phyloP scores from a whole-genome alignment of 768 basidiomycete genomes.

The Gymnopilus dilepis region DNA sequence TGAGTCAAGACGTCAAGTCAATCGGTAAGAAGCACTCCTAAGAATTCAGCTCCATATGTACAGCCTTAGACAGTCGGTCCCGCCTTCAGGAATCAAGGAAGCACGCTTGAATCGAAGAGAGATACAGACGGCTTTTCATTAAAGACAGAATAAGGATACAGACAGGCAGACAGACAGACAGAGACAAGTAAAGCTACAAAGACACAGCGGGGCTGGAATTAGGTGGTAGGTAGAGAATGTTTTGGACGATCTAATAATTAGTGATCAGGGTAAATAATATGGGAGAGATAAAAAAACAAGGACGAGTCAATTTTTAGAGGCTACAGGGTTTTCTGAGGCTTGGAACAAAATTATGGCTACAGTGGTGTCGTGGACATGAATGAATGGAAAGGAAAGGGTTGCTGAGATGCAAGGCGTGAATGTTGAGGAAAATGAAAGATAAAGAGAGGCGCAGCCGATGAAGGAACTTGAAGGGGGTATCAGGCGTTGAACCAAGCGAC shows the following conservation, averaged over 20 bases:
- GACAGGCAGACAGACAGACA: too few species aligned
- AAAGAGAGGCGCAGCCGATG: background rate
- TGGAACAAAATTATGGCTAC: background rate
- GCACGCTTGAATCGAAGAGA: too few species aligned
- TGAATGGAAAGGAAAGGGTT: background rate
- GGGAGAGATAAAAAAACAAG: background rate
- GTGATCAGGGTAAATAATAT: background rate
- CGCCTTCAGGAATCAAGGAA: too few species aligned
- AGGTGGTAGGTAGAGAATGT: background rate
- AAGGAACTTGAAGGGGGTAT: background rate
- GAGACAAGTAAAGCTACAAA: conserved; percentile 6
- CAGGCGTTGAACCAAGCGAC: background rate
- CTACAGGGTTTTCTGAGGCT: background rate
- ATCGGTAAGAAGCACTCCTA: too few species aligned
- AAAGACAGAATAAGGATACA: background rate
- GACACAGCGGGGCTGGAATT: background rate
- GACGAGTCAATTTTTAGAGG: background rate
- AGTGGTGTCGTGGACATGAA: background rate
- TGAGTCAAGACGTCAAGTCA: too few species aligned
- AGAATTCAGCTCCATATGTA: too few species aligned
- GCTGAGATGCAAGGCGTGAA: background rate
- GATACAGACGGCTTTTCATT: too few species aligned
- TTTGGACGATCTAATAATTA: background rate
- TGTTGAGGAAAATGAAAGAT: too few species aligned
- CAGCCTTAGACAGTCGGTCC: too few species aligned